Evolutionary conservation across 345 rosid species (phyloP), one percentile per base, ranked within the genome.

Genomic region (Gossypium ekmanianum): DNA sequence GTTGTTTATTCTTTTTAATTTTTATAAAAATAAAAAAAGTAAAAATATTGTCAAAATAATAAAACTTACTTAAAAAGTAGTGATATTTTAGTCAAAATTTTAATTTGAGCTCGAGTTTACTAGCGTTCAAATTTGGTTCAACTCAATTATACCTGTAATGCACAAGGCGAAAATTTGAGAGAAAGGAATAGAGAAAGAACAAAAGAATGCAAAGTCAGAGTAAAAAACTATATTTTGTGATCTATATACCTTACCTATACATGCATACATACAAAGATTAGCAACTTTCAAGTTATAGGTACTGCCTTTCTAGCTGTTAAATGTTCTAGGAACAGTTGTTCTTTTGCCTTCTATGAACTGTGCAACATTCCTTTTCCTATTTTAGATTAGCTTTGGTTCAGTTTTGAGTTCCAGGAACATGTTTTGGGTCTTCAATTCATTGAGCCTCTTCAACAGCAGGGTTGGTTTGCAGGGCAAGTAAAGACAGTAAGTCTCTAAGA

Each of bases 401-500:
- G 73, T 73, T 45, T 7, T 34, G 50, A 45, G 2, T 7, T 11
- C 50, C 2, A 9, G 12, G 50, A 10, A 34, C 7, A 34, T 45
- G 50, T 9, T 45, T 9, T 13, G 50, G 12, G 50, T 11, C 50
- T 9, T 45, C 12, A 16, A 22, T 22, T 57, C 61, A 57, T 20
- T 57, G 61, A 24, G 84, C 83, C 57, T 82, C 83, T 54, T 82
- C 74, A 66, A 81, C 78, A 0, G 87, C 48, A 29, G 86, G 78
- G 74, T 84, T 82, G 3, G 72, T 55, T 59, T 71, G 83, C 0
- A 85, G 82, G 72, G 77, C 71, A 71, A 82, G 73, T 69, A 67
- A 73, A 24, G 87, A 83, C 0, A 81, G 84, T 29, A 90, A 26
- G 72, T 90, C 90, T 34, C 90, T 84, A 78, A 94, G 89, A 75